Conservation (phyloP, 495 filamentous ascomycete genomes). For the Chaetomidium leptoderma region DNA sequence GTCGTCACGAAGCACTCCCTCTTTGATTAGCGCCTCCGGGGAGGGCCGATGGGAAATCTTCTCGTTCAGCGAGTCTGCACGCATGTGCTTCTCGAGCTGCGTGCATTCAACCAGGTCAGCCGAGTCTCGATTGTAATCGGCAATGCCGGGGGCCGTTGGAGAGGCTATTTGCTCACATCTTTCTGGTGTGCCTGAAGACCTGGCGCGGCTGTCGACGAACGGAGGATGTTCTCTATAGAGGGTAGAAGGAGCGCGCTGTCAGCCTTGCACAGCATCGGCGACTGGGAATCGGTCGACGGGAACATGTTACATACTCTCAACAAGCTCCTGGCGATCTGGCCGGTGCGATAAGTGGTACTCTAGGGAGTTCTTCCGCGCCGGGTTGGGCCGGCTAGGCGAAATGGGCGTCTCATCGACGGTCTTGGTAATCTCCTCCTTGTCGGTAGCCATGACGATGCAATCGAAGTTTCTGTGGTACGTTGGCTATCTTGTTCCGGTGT, state of each 20-base stretch:
- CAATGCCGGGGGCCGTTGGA: not conserved
- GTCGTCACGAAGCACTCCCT: slow-evolving; percentile 69
- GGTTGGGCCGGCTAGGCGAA: slow-evolving; percentile 52
- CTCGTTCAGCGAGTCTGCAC: slow-evolving; percentile 75
- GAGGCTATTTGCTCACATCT: slow-evolving; percentile 42
- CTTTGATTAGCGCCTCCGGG: slow-evolving; percentile 67
- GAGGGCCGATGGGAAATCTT: slow-evolving; percentile 71
- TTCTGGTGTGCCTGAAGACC: slow-evolving; percentile 70
- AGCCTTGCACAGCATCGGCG: not conserved
- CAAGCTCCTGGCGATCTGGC: slow-evolving; percentile 75
- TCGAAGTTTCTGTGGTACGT: not conserved
- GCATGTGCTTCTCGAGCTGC: slow-evolving; percentile 75
- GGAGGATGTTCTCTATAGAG: slow-evolving; percentile 71
- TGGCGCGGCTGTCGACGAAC: slow-evolving; percentile 67
- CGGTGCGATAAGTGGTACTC: slow-evolving; percentile 78
- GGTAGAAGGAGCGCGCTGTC: not conserved
- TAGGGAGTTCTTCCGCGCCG: slow-evolving; percentile 77
- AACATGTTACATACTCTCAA: slow-evolving; percentile 59
- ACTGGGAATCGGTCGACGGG: not conserved
- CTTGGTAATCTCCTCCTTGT: slow-evolving; percentile 26
- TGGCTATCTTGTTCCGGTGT: not conserved
- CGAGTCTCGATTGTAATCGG: not conserved
- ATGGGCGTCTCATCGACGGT: slow-evolving; percentile 53
- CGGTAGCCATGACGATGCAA: slow-evolving; percentile 46
- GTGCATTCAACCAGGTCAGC: not conserved